Conservation (phyloP, 345 rosid species). For the Eucalyptus urophylla region DNA sequence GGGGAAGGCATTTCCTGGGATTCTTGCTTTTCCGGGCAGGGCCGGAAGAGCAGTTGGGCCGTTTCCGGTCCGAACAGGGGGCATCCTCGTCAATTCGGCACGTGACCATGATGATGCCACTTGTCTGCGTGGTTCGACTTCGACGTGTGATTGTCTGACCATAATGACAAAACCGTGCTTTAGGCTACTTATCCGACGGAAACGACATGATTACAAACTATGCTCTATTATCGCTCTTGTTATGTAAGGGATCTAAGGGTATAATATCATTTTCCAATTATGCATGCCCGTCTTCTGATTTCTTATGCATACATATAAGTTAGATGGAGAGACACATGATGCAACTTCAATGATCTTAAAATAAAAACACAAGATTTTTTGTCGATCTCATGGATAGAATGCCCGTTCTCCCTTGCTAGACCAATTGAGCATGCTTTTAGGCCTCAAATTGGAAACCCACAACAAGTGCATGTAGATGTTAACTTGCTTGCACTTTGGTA, state of each 20-base stretch:
- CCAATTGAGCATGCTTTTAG: background rate
- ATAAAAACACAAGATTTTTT: background rate
- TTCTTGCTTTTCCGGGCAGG: background rate
- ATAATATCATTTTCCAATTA: background rate
- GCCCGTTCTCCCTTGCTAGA: rapidly evolving
- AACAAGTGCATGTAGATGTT: background rate
- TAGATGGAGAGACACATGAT: rapidly evolving
- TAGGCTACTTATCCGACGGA: background rate
- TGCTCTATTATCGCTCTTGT: background rate
- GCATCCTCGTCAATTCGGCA: background rate
- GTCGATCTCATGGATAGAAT: rapidly evolving
- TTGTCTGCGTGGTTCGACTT: background rate
- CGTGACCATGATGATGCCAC: background rate
- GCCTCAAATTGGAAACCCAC: rapidly evolving
- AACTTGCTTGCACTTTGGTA: background rate
- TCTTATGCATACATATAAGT: no score
- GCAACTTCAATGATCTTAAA: rapidly evolving
- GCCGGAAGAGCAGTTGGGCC: background rate
- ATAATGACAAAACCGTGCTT: background rate
- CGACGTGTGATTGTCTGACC: background rate
- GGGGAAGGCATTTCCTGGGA: background rate
- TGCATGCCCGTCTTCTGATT: rapidly evolving
- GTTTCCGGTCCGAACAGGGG: background rate
- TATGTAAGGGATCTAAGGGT: background rate
- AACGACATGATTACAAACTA: background rate